These are phyloP conservation scores for Pezicula radicicola DNA, from an alignment of 2,329 filamentous ascomycete genomes.

Conservation along the genomic window DNA sequence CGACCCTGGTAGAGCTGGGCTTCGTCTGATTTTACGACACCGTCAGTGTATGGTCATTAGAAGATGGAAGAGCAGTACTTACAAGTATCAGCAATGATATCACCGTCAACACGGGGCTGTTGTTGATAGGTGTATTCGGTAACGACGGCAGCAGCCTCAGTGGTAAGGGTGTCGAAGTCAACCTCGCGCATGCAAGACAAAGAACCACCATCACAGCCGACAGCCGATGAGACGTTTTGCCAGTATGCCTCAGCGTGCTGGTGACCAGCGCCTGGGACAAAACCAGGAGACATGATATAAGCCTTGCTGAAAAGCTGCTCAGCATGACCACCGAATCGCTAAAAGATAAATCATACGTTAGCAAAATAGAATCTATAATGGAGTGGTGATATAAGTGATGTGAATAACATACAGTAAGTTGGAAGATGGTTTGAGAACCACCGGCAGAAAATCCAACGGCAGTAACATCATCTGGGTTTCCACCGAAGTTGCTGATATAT, in stretches of 20 bases:
- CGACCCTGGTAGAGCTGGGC: conserved; percentile 32
- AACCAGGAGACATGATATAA: conserved; percentile 30
- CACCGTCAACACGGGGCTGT: conserved; percentile 33
- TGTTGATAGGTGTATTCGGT: conserved; percentile 29
- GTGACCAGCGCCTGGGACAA: conserved; percentile 33
- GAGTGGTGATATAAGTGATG: background rate
- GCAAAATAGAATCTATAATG: background rate
- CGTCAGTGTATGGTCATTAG: background rate
- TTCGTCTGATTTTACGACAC: conserved; percentile 21
- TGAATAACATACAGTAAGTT: conserved; percentile 21
- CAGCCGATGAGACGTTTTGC: conserved; percentile 29
- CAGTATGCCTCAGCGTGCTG: conserved; percentile 30
- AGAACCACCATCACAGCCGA: conserved; percentile 27
- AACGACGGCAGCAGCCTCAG: conserved; percentile 22
- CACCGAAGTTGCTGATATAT: conserved; percentile 41
- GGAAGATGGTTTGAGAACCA: conserved; percentile 33
- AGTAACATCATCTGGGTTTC: conserved; percentile 41
- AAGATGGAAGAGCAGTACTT: background rate
- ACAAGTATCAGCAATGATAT: conserved; percentile 32
- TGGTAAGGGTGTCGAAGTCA: conserved; percentile 26
- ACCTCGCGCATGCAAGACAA: conserved; percentile 29
- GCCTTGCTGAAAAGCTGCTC: conserved; percentile 29
- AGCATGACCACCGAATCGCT: conserved; percentile 28
- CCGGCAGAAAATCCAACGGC: conserved; percentile 50
- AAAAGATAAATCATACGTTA: background rate